A percentile compares a stretch with the other conserved stretches of the same genome.
Conservation (phyloP, 2,329 filamentous ascomycete genomes). For the Elsinoe perseae region DNA sequence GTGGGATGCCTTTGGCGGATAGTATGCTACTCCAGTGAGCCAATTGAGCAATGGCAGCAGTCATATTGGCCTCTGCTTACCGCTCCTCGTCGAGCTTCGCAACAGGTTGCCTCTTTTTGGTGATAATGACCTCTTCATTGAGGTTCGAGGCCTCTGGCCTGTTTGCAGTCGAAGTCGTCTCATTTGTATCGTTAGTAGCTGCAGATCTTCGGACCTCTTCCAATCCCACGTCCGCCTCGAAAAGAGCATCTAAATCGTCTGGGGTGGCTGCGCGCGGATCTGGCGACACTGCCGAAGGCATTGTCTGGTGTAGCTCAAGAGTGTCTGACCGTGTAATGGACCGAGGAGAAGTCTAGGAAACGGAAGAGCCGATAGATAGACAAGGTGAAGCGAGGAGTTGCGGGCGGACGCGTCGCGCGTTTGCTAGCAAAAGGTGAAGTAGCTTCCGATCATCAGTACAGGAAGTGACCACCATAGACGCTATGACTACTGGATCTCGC, state of each 20-base stretch:
- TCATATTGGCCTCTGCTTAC: slow-evolving; percentile 34
- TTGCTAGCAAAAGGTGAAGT: not conserved
- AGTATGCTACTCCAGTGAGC: slow-evolving; percentile 54
- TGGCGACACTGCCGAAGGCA: slow-evolving; percentile 27
- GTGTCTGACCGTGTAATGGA: too few relatives aligned
- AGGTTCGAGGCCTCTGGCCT: slow-evolving; percentile 24
- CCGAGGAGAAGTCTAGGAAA: too few relatives aligned
- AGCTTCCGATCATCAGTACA: too few relatives aligned
- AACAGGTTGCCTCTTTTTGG: slow-evolving; percentile 65
- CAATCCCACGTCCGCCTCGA: slow-evolving; percentile 63
- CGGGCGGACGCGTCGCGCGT: slow-evolving; percentile 20
- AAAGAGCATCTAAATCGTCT: slow-evolving; percentile 57
- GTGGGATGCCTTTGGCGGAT: slow-evolving; percentile 74
- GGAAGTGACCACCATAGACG: too few relatives aligned
- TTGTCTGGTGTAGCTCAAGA: too few relatives aligned
- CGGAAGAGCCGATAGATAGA: too few relatives aligned
- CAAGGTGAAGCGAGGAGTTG: not conserved
- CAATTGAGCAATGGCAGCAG: not conserved
- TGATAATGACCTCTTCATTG: slow-evolving; percentile 77
- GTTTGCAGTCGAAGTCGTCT: slow-evolving; percentile 42
- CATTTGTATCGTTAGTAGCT: slow-evolving; percentile 23
- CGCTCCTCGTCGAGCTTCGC: slow-evolving; percentile 81
- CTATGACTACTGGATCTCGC: too few relatives aligned
- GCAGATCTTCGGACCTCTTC: slow-evolving; percentile 42
- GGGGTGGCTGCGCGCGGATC: slow-evolving; percentile 21